These are phyloP conservation scores for Trichoderma virens DNA, from an alignment of 495 filamentous ascomycete species.

Conservation along the genomic window DNA sequence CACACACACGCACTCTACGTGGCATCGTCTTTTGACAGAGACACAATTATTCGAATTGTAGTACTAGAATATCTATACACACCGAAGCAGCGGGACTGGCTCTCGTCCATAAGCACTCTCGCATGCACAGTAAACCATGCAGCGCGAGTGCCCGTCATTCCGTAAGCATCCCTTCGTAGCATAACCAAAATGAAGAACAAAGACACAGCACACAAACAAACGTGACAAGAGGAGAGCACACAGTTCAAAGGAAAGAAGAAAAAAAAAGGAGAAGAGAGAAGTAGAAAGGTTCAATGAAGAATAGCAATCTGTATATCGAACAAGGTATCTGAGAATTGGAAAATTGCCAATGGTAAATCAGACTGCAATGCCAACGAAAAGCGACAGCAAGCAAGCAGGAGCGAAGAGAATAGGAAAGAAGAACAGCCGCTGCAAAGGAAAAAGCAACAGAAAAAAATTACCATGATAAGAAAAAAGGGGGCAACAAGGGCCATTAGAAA, in stretches of 20 bases:
- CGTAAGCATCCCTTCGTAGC: conserved; percentile 19
- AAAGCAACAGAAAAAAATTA: not conserved
- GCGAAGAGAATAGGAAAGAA: not conserved
- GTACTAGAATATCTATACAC: conserved; percentile 8
- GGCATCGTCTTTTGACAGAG: not conserved
- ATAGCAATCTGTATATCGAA: conserved; percentile 15
- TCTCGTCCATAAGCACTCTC: no score
- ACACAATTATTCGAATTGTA: conserved; percentile 4
- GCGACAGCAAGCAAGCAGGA: conserved; percentile 12
- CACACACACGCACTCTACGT: no score
- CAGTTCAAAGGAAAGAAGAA: not conserved
- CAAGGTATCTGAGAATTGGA: conserved; percentile 15
- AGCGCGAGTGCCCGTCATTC: not conserved
- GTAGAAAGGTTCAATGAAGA: conserved; percentile 11
- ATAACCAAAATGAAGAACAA: conserved; percentile 9
- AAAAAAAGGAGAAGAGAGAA: conserved; percentile 2
- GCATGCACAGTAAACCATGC: not conserved
- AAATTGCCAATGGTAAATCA: conserved; percentile 4
- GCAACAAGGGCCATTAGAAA: conserved; percentile 36
- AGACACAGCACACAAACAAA: not conserved
- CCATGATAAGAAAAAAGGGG: conserved; percentile 23
- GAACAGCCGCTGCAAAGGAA: not conserved
- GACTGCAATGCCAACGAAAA: conserved; percentile 14
- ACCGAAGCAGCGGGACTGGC: not conserved
- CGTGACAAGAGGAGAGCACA: not conserved